Percentiles rank a stretch among this genome's conserved stretches.
Conservation (phyloP, 192 early-diverging fungal genomes). For the Coemansia sp. region DNA sequence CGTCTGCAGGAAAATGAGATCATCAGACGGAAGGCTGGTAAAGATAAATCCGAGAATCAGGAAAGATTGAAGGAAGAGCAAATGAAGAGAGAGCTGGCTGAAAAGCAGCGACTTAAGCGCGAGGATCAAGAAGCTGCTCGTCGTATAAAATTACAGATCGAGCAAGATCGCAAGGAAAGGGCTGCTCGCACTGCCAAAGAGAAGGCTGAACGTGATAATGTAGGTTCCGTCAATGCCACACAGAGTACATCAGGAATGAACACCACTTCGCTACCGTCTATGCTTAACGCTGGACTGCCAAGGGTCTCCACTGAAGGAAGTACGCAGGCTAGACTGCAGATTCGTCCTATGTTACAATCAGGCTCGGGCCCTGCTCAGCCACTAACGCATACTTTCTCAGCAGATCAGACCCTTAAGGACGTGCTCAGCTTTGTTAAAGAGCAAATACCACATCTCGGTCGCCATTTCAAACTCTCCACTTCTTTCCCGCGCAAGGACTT, state of each 20-base stretch:
- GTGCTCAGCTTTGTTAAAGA: slow-evolving; percentile 57
- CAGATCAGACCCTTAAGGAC: slow-evolving; percentile 55
- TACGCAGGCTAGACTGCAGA: slow-evolving; percentile 63
- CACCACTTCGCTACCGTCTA: slow-evolving; percentile 9
- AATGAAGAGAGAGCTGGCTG: slow-evolving; percentile 59
- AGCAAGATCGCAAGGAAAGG: slow-evolving; percentile 66
- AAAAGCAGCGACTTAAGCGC: slow-evolving; percentile 63
- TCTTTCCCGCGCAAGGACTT: slow-evolving; percentile 69
- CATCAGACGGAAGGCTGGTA: slow-evolving; percentile 57
- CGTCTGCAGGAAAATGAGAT: slow-evolving; percentile 62
- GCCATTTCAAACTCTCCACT: slow-evolving; percentile 58
- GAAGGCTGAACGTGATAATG: slow-evolving; percentile 36
- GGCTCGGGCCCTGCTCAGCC: slow-evolving; percentile 43
- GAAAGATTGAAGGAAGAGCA: slow-evolving; percentile 60
- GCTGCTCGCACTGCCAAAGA: slow-evolving; percentile 47
- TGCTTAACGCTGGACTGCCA: slow-evolving; percentile 27
- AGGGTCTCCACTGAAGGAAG: slow-evolving; percentile 17
- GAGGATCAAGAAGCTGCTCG: slow-evolving; percentile 62
- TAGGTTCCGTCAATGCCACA: not conserved
- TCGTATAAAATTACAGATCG: slow-evolving; percentile 64
- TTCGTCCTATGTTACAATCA: slow-evolving; percentile 53
- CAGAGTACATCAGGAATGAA: not conserved
- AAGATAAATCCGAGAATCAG: slow-evolving; percentile 58
- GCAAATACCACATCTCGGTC: slow-evolving; percentile 23
- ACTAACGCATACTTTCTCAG: slow-evolving; percentile 60